Conservation (phyloP, 345 rosid genomes). For the Bretschneidera sinensis region DNA sequence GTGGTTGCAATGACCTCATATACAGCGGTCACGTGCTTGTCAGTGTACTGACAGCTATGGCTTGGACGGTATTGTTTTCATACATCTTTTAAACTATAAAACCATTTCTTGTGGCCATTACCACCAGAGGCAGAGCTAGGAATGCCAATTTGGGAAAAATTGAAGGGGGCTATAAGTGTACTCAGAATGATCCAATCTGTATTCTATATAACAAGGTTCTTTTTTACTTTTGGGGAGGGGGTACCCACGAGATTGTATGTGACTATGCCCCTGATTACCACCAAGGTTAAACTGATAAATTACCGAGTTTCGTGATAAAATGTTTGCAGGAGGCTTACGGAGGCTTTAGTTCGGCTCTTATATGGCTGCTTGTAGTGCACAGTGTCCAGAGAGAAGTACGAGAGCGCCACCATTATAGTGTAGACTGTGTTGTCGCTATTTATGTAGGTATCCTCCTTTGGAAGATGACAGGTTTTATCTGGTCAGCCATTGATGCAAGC, state of each 20-base stretch:
- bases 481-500: slow-evolving; percentile 43
- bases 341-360: slow-evolving; percentile 68
- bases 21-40: slow-evolving; percentile 98
- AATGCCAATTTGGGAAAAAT: too few relatives aligned
- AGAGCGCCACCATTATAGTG: slow-evolving; percentile 85
- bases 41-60: slow-evolving; percentile 93
- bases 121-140: too few relatives aligned
- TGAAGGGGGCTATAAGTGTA: too few relatives aligned
- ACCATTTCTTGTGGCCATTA: slow-evolving; percentile 4
- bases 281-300: background rate
- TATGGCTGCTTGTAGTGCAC: slow-evolving; percentile 80
- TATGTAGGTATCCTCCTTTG: slow-evolving; percentile 86
- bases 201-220: too few relatives aligned
- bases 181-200: too few relatives aligned
- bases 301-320: background rate
- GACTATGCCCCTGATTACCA: too few relatives aligned
- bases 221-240: too few relatives aligned
- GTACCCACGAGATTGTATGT: too few relatives aligned
- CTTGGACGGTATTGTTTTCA: slow-evolving; percentile 70
- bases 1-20: slow-evolving; percentile 96
- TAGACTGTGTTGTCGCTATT: slow-evolving; percentile 85
- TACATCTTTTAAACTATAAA: slow-evolving; percentile 1
- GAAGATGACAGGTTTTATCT: slow-evolving; percentile 87
- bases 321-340: slow-evolving; percentile 86
- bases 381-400: slow-evolving; percentile 86